Evolutionary conservation across 2,329 filamentous ascomycete genomes (phyloP).

Genomic region (Apiospora phragmitis): DNA sequence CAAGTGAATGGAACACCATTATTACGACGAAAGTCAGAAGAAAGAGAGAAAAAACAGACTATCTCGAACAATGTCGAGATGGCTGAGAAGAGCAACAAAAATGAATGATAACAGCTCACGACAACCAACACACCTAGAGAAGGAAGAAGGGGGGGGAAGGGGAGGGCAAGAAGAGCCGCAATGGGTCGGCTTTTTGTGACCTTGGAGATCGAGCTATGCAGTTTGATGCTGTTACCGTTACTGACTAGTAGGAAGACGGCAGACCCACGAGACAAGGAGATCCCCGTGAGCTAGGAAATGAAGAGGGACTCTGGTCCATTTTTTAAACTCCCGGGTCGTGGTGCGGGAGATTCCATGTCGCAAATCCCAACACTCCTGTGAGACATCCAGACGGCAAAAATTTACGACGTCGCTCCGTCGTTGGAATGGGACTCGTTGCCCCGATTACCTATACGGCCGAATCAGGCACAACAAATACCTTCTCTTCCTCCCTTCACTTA

Average conservation of each 20-base stretch:
- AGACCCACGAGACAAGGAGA: constrained; percentile 3
- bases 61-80: not conserved
- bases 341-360: constrained; percentile 1
- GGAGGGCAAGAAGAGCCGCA: not conserved
- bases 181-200: not conserved
- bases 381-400: not conserved
- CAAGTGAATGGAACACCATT: constrained; percentile 10
- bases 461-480: not conserved
- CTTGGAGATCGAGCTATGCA: not conserved
- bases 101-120: not conserved
- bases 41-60: not conserved
- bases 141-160: not conserved
- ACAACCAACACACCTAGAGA: not conserved
- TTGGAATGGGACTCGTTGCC: not conserved
- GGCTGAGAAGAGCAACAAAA: not conserved
- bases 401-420: not conserved
- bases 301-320: not conserved
- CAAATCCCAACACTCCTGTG: not conserved
- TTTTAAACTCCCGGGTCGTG: not conserved
- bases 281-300: constrained; percentile 3
- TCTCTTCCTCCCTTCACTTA: not conserved
- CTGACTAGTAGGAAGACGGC: not conserved
- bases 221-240: not conserved
- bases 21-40: not conserved
- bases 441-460: not conserved